Evolutionary conservation across 768 basidiomycete genomes (phyloP), one percentile per base, ranked within the genome.

Genomic region (Boletus patriciae): DNA sequence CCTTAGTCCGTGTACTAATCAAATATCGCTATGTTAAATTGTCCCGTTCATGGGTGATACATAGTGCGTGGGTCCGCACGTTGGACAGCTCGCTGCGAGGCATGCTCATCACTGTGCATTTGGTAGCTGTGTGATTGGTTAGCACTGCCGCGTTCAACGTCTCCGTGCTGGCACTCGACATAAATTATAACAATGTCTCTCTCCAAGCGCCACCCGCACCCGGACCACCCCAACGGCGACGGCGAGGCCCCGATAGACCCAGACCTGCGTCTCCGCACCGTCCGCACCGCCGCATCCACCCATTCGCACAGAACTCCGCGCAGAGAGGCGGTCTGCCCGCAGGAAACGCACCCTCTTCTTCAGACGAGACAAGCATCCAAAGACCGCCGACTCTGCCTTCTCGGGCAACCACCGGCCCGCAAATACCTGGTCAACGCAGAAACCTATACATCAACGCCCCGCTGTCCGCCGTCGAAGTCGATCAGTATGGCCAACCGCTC

Each of bases 241-340:
- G 74, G 84, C 66, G 84, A 90, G 69, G 82, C 80, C 25, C 74
- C 72, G 52, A 86, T 92, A 63, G 94, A 98, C 78, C 88, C 89
- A 19, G 85, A 93, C 66, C 80, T 94, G 13, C 87, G 94, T 38
- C 79, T 98, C 47, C 85, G 92, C 50, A 95, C 93, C 1, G 92
- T 94, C n/a, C 87, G 88, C 65, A 97, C 95, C 1, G 95, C 95
- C 18, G 88, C 90, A 3, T 92, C 90, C 18, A 92, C 91, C 90
- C 9, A 86, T 91, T 49, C 85, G 83, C 55, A 83, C 87, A 34
- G 95, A 98, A 70, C 79, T 83, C 61, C 81, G 86, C 44, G 83
- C 83, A 15, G 79, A 85, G 68, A 74, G 82, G 60, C n/a, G 38
- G 72, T 74, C 79, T 15, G 54, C 67, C 23, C 67, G 65, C 66